A percentile compares a stretch with the other conserved stretches of the same genome.
phyloP scores from a whole-genome alignment of 176 grass and related monocot species.

The Poa annua region DNA sequence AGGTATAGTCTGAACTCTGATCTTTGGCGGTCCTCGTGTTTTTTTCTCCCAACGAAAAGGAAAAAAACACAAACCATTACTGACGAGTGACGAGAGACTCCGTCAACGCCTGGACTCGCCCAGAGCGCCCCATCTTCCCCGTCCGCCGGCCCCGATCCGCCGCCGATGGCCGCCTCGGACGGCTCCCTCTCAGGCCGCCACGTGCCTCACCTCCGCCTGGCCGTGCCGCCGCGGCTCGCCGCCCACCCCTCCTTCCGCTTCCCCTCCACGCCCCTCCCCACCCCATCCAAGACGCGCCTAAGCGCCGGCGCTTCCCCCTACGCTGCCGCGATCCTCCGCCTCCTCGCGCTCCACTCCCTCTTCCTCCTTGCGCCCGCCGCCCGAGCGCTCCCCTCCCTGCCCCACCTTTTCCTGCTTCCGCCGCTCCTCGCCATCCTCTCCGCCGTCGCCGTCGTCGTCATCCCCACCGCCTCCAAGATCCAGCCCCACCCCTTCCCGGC shows the following conservation, averaged over 20 bases:
- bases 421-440: conserved; percentile 56
- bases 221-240: conserved; percentile 52
- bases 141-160: conserved; percentile 28
- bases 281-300: conserved; percentile 52
- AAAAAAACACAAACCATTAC: background rate
- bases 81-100: background rate
- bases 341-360: conserved; percentile 59
- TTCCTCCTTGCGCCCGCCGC: conserved; percentile 52
- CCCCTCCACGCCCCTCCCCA: conserved; percentile 54
- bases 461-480: conserved; percentile 31
- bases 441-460: conserved; percentile 39
- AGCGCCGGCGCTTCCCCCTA: conserved; percentile 48
- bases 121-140: background rate
- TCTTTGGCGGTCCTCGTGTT: too few species aligned
- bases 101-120: conserved; percentile 7
- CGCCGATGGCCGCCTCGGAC: conserved; percentile 7
- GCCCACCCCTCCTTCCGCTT: conserved; percentile 45
- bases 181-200: conserved; percentile 38
- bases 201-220: conserved; percentile 52
- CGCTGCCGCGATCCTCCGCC: conserved; percentile 52
- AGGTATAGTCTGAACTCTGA: too few species aligned
- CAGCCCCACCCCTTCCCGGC: conserved; percentile 51
- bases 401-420: conserved; percentile 39
- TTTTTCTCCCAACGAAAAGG: too few species aligned
- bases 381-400: conserved; percentile 45